Conservation (phyloP, 768 basidiomycete genomes). For the Lactarius sanguifluus region DNA sequence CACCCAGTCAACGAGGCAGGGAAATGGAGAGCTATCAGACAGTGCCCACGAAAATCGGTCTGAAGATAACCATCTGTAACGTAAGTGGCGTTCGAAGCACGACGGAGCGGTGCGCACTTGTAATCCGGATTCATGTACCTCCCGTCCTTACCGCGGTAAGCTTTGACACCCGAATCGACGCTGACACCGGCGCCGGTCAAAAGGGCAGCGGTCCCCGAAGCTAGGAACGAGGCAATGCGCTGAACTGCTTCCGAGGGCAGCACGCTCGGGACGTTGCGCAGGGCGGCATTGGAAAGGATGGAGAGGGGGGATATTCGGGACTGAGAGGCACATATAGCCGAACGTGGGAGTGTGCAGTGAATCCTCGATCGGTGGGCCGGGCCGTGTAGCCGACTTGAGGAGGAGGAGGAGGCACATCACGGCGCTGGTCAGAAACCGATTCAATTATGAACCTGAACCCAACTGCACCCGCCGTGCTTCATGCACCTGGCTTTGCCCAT, state of each 20-base stretch:
- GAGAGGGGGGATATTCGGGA: conserved; percentile 71
- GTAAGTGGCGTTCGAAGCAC: not conserved
- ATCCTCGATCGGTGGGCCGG: not conserved
- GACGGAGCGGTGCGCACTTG: conserved; percentile 48
- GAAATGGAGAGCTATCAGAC: not conserved
- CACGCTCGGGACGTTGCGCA: conserved; percentile 39
- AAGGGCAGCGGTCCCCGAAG: conserved; percentile 66
- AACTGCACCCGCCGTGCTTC: conserved; percentile 50
- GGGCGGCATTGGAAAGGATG: conserved; percentile 45
- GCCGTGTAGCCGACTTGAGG: not conserved
- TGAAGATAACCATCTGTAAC: conserved; percentile 6
- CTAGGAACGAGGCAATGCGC: conserved; percentile 63
- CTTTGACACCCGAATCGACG: conserved; percentile 93
- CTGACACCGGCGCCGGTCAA: conserved; percentile 93
- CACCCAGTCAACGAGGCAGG: conserved; percentile 21
- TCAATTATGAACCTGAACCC: conserved; percentile 38
- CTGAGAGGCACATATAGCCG: conserved; percentile 67
- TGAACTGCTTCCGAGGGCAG: conserved; percentile 55
- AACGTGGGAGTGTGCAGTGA: not conserved
- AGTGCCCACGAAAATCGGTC: conserved; percentile 32
- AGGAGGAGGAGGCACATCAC: not conserved
- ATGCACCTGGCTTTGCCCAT: conserved; percentile 83
- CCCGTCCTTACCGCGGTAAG: conserved; percentile 87
- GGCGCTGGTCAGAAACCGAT: not conserved
- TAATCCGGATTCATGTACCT: conserved; percentile 90